Conservation (phyloP, 345 rosid species). For the Firmiana major region DNA sequence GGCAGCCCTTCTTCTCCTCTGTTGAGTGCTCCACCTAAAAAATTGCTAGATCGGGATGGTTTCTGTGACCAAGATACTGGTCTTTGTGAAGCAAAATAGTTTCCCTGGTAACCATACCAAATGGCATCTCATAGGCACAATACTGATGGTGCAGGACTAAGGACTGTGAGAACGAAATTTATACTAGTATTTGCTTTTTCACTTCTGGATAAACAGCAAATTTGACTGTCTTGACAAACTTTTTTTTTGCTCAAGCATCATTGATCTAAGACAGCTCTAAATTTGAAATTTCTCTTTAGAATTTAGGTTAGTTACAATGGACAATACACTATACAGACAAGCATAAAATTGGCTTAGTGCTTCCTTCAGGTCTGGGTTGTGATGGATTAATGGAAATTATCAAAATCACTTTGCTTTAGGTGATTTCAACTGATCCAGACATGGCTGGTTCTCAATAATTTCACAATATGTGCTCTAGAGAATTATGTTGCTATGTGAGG, state of each 20-base stretch:
- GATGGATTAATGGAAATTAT: no score
- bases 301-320: no score
- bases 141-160: not conserved
- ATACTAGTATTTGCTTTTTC: not conserved
- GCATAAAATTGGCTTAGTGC: no score
- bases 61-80: slow-evolving; percentile 68
- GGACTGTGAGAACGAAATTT: not conserved
- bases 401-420: no score
- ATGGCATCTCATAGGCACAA: not conserved
- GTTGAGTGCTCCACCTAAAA: slow-evolving; percentile 77
- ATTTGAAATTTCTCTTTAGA: no score
- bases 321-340: no score
- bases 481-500: not conserved
- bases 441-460: no score
- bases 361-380: no score
- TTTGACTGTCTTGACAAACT: not conserved
- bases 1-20: slow-evolving; percentile 87
- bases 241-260: not conserved
- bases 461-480: no score
- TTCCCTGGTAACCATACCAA: not conserved
- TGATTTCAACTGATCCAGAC: no score
- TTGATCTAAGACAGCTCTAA: no score
- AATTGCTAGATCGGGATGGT: slow-evolving; percentile 83
- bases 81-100: slow-evolving; percentile 62
- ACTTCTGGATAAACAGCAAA: not conserved